Evolutionary conservation across 768 basidiomycete species (phyloP), one percentile per base, ranked within the genome.

Genomic region (Lentinula detonsa): DNA sequence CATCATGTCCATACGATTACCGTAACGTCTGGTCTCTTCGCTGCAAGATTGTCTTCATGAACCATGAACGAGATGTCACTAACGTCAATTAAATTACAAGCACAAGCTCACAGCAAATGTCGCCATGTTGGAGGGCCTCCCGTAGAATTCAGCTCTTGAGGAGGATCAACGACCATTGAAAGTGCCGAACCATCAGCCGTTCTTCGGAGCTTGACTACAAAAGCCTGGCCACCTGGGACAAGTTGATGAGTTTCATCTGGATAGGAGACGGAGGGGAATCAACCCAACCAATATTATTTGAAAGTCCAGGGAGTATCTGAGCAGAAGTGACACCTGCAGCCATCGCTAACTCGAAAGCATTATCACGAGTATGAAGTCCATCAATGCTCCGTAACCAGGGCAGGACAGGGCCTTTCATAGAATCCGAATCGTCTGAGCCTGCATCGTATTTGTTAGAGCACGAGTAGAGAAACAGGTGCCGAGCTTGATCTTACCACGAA

Each of bases 261-360:
- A n/a, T 11, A 28, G 8, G 3, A 33, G 11, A 8, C 9, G 9
- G 4, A 21, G 23, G 9, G 51, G 16, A 21, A 23, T 33, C 39
- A 15, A 33, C 62, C 62, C 53, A 65, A 89, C 91, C 91, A 53
- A 93, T 90, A 43, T 83, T 85, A 72, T 91, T 90, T 31, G 71
- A 81, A 58, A 82, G 86, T 6, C 93, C 94, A 8, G 94, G 91
- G 3, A 95, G 74, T 43, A 95, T 78, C 65, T 92, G 88, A 15
- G 83, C 86, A 2, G 93, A 88, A 0, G 95, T 96, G 37, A 96
- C 87, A 13, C 95, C 95, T 10, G 94, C 94, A 3, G 95, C 82
- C 58, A 94, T 86, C 2, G 90, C 83, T 15, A 92, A 78, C 60
- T 77, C 77, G 70, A 87, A 87, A 1, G 87, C 79, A 43, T 86